Base-by-base conservation (phyloP, 1,284 basidiomycete genomes). In the Ceratorhiza oryzae-sativae region DNA sequence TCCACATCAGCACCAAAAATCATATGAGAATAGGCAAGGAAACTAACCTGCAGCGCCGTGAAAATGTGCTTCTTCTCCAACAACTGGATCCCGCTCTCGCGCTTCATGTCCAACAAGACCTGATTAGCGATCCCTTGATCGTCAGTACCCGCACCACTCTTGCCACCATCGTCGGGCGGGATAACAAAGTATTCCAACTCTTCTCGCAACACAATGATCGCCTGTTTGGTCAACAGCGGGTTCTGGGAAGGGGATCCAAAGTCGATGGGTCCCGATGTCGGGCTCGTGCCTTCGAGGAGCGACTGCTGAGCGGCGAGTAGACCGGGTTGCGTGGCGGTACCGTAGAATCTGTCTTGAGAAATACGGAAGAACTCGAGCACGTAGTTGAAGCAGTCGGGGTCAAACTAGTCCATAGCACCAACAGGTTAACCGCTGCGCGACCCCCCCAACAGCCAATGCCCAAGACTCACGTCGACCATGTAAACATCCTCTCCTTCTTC, bases 151-250 rank as follows among this genome's bases (percentile, higher is more conserved):
- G 85, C 82, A 23, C 86, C 86, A 20, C 79, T 79, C 49, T 65
- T 71, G 13, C 65, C 68, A 58, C 73, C 58, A 49, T 84, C 83
- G 76, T 87, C 88, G n/a, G 91, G 89, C 1, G 95, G 93, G 75
- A 99, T 98, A 42, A 93, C 90, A 78, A 99, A 99, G 81, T 98
- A 99, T 80, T 99, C 97, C 70, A 99, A 86, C 82, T 99, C 97
- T 80, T 99, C 97, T 42, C 97, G 88, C 60, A 99, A 87, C 32
- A 99, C 97, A 76, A 99, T 99, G 80, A 99, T 97, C 45, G 97
- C 95, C 81, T 99, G 97, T 82, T 98, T 98, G 65, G 90, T 89
- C 73, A 98, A 86, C 49, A 99, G 85, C 0, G 97, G 97, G 78
- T 97, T 97, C 79, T 95, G 92, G 73, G 87, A 85, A 53, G 53